Base-by-base conservation (phyloP, 2,329 filamentous ascomycete species). In the Stagonosporopsis tanaceti region DNA sequence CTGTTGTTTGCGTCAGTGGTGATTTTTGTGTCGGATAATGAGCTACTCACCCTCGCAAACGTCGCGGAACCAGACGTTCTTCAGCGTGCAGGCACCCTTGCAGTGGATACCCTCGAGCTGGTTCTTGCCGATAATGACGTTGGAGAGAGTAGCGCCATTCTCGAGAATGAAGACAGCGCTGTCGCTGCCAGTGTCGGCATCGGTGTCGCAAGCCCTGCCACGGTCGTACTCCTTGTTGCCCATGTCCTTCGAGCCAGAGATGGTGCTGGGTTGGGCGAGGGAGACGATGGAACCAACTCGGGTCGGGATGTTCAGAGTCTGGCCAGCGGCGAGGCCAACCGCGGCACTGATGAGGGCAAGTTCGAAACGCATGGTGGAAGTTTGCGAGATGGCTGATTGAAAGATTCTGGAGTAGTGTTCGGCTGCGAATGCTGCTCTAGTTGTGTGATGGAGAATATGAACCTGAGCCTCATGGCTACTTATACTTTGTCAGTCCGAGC, bases 41-140 rank as follows among this genome's bases (percentile, higher is more conserved):
- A 28, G 27, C 12, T 15, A 39, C 51, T 35, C 1, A 55, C 53
- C 45, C 22, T 65, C 75, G 57, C 76, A 77, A 4, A 54, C 55
- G 25, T 61, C 51, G 3, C 53, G 30, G n/a, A 56, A 60, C 57
- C 57, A 60, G 12, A 60, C 53, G 39, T 60, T 59, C 22, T 71
- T 74, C 20, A 80, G 65, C 14, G 76, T 79, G 67, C 80, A 82
- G 17, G 76, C 71, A 28, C 78, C 80, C 59, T 76, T 68, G 70
- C 81, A 83, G 71, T 83, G 80, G 27, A 83, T 76, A 53, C 80
- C 80, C 74, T 71, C 81, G 28, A 77, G 75, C 61, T 82, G 77
- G 56, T 79, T 78, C 28, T 75, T 72, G 6, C 81, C 81, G 47
- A 84, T 83, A 69, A 84, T 82, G 63, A 80, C 81, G 63, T 84